These are phyloP conservation scores for Vitis vinifera DNA, from an alignment of 164 flowering plant species.

Conservation along the genomic window ASM3070453v1 NC_081811.1:4520001-4520500, in stretches of 20 bases:
- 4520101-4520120: background rate
- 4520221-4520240: background rate
- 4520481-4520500: background rate
- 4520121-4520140: background rate
- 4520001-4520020: background rate
- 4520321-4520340: conserved; percentile 70
- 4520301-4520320: conserved; percentile 81
- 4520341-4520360: conserved; percentile 85
- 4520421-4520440: background rate
- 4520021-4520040: background rate
- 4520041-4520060: background rate
- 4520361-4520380: conserved; percentile 74
- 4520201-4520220: background rate
- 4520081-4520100: too few relatives aligned
- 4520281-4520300: conserved; percentile 93
- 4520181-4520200: background rate
- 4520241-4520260: background rate
- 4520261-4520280: conserved; percentile 94
- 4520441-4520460: background rate
- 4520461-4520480: background rate
- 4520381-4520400: conserved; percentile 98
- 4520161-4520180: background rate
- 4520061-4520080: too few relatives aligned
- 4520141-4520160: background rate
- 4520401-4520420: background rate